Conservation (phyloP, 768 basidiomycete genomes). For the Hypholoma sublateritium region DNA sequence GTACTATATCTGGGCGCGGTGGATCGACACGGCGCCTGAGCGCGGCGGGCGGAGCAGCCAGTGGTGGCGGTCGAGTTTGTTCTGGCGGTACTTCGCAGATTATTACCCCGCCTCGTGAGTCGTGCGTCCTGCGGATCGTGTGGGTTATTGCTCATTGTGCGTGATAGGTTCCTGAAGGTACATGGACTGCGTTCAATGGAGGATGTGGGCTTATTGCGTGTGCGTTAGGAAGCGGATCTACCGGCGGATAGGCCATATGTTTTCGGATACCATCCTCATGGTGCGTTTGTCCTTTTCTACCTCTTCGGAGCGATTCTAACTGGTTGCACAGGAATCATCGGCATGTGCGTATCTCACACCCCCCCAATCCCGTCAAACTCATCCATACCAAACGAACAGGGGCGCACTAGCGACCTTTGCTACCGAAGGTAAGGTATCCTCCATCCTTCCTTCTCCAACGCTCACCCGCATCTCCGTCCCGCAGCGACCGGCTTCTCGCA, state of each 20-base stretch:
- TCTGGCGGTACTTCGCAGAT: slow-evolving; percentile 92
- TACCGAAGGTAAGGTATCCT: slow-evolving; percentile 86
- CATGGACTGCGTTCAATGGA: background rate
- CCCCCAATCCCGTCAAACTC: background rate
- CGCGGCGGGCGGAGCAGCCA: slow-evolving; percentile 66
- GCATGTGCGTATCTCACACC: slow-evolving; percentile 72
- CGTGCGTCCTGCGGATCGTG: background rate
- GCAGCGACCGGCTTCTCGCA: slow-evolving; percentile 87
- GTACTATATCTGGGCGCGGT: slow-evolving; percentile 79
- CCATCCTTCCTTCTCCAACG: background rate
- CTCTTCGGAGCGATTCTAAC: background rate
- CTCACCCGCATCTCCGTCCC: slow-evolving; percentile 1
- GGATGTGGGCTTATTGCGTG: background rate
- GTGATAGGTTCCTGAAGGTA: slow-evolving; percentile 51
- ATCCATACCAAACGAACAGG: slow-evolving; percentile 39
- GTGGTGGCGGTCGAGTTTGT: slow-evolving; percentile 68
- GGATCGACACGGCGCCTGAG: slow-evolving; percentile 77
- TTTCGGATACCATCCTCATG: slow-evolving; percentile 99
- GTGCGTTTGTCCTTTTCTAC: slow-evolving; percentile 36
- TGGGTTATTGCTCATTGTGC: slow-evolving; percentile 26
- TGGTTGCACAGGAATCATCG: slow-evolving; percentile 77
- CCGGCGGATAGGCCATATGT: slow-evolving; percentile 92
- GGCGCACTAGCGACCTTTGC: slow-evolving; percentile 95
- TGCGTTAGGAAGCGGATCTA: slow-evolving; percentile 77
- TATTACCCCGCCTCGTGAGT: slow-evolving; percentile 90